Evolutionary conservation across 371 early-diverging fungal species (phyloP).

Genomic region (Haplosporangium sp.): DNA sequence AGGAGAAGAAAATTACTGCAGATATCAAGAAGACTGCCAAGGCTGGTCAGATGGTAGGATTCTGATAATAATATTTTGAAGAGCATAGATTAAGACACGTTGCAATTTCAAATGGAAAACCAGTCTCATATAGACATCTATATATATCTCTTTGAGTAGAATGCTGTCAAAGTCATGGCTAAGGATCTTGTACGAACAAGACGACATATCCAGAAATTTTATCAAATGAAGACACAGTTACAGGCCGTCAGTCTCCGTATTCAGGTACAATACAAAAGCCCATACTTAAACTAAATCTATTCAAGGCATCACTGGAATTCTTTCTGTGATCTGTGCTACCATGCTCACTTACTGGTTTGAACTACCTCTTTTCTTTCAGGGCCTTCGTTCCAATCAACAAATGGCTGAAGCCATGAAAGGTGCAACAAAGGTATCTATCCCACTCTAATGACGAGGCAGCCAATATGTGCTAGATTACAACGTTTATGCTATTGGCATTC

Average conservation of each 20-base stretch:
- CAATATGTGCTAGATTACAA: too few relatives aligned
- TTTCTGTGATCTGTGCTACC: conserved; percentile 1
- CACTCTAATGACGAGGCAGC: background rate
- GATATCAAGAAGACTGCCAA: conserved; percentile 96
- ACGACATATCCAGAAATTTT: conserved; percentile 93
- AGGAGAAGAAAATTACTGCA: conserved; percentile 94
- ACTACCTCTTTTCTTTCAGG: conserved; percentile 59
- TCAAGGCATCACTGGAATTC: background rate
- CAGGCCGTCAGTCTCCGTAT: conserved; percentile 94
- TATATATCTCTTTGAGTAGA: conserved; percentile 58
- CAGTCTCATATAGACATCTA: background rate
- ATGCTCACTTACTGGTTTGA: background rate
- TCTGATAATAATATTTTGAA: background rate
- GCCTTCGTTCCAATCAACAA: conserved; percentile 92
- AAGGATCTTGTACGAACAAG: conserved; percentile 97
- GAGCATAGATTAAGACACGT: background rate
- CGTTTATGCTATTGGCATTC: too few relatives aligned
- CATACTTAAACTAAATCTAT: background rate
- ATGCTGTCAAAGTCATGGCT: conserved; percentile 95
- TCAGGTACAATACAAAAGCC: conserved; percentile 68
- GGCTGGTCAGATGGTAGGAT: conserved; percentile 87
- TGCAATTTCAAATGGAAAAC: too few relatives aligned
- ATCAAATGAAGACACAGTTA: conserved; percentile 94
- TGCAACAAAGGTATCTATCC: conserved; percentile 76
- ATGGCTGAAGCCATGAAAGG: conserved; percentile 98